phyloP scores from a whole-genome alignment of 352 stramenopile genomes.

The Hyphochytrium catenoides region DNA sequence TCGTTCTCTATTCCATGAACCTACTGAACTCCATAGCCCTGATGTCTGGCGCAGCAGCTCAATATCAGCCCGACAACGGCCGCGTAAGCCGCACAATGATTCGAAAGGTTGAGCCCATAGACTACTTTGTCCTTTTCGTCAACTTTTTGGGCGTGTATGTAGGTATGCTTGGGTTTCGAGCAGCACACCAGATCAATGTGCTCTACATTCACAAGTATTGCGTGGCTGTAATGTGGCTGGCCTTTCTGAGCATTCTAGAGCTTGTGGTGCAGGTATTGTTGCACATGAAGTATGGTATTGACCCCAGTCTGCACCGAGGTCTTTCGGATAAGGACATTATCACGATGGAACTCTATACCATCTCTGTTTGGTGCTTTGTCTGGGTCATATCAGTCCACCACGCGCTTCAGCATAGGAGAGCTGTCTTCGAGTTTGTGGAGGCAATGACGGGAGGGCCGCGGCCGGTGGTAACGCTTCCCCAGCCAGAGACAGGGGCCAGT shows the following conservation, averaged over 20 bases:
- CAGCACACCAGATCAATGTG: slow-evolving; percentile 55
- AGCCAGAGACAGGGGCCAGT: too few species aligned
- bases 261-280: too few species aligned
- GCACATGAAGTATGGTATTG: too few species aligned
- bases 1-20: slow-evolving; percentile 72
- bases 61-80: slow-evolving; percentile 19
- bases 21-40: slow-evolving; percentile 57
- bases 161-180: slow-evolving; percentile 55
- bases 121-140: slow-evolving; percentile 21
- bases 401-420: too few species aligned
- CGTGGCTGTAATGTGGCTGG: slow-evolving; percentile 40
- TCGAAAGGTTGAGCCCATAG: slow-evolving; percentile 10
- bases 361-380: too few species aligned
- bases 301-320: too few species aligned
- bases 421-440: too few species aligned
- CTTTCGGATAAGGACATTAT: too few species aligned
- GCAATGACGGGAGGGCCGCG: too few species aligned
- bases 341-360: too few species aligned
- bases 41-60: slow-evolving; percentile 22
- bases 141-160: slow-evolving; percentile 59
- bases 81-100: slow-evolving; percentile 15
- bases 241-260: slow-evolving; percentile 37
- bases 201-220: slow-evolving; percentile 55
- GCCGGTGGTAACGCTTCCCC: too few species aligned
- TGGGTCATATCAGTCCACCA: too few species aligned